Evolutionary conservation across 345 rosid species (phyloP).

Genomic region (Boechera stricta): DNA sequence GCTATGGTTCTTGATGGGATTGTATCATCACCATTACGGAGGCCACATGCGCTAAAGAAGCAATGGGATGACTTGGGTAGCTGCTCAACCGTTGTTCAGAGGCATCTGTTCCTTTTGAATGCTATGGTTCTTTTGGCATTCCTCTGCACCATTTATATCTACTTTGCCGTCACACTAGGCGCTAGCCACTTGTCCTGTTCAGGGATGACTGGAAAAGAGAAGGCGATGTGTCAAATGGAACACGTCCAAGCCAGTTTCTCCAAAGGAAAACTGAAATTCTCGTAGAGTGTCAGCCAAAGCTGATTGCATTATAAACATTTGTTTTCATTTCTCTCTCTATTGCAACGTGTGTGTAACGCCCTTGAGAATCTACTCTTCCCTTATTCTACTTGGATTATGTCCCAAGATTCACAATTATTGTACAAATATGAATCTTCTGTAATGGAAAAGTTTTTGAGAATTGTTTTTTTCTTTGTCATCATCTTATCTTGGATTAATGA

Average conservation of each 20-base stretch:
- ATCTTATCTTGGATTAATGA: background rate
- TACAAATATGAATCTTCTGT: conserved; percentile 27
- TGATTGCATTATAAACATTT: conserved; percentile 35
- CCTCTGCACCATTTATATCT: conserved; percentile 90
- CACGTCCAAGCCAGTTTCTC: conserved; percentile 54
- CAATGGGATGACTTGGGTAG: conserved; percentile 82
- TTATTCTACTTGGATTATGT: conserved; percentile 23
- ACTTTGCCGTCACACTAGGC: conserved; percentile 92
- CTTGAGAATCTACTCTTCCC: conserved; percentile 15
- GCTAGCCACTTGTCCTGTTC: conserved; percentile 61
- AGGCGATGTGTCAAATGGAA: conserved; percentile 62
- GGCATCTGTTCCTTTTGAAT: conserved; percentile 74
- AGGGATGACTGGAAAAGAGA: conserved; percentile 62
- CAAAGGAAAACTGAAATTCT: conserved; percentile 65
- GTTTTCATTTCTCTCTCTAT: conserved; percentile 18
- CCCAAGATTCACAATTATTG: conserved; percentile 18
- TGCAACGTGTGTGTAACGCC: conserved; percentile 25
- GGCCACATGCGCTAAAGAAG: conserved; percentile 48
- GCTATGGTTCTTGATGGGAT: conserved; percentile 77
- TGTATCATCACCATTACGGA: conserved; percentile 44
- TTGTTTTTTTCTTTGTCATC: background rate
- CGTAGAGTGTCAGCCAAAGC: conserved; percentile 35
- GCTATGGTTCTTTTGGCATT: conserved; percentile 73
- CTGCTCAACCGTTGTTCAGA: conserved; percentile 62
- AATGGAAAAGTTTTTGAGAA: conserved; percentile 33